Percentiles rank a stretch among this genome's conserved stretches.
Evolutionary conservation across 1,284 basidiomycete species (phyloP).

Genomic region (Pseudozyma hubeiensis): DNA sequence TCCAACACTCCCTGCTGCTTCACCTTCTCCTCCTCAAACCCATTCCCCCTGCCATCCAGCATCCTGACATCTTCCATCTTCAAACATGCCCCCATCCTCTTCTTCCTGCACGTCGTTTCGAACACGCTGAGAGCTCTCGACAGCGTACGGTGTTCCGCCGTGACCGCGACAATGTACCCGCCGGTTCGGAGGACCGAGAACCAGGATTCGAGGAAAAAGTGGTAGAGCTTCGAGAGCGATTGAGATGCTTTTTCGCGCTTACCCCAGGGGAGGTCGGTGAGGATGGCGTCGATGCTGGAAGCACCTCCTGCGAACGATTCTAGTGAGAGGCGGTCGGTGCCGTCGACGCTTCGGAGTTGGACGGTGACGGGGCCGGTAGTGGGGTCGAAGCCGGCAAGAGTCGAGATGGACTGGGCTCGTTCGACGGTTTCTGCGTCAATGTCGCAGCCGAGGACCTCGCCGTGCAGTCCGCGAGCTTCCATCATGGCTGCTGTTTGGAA

Average conservation of each 20-base stretch:
- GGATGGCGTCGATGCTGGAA: conserved; percentile 44
- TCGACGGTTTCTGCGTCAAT: conserved; percentile 31
- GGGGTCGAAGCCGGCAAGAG: conserved; percentile 25
- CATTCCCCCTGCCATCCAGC: conserved; percentile 3
- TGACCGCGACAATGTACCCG: conserved; percentile 40
- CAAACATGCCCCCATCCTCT: conserved; percentile 21
- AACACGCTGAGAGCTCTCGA: conserved; percentile 34
- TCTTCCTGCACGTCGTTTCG: conserved; percentile 41
- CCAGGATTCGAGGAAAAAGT: conserved; percentile 40
- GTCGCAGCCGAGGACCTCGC: conserved; percentile 42
- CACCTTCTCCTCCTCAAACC: conserved; percentile 34
- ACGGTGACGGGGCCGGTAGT: conserved; percentile 11
- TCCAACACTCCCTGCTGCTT: conserved; percentile 34
- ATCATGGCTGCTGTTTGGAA: conserved; percentile 49
- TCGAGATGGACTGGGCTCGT: conserved; percentile 26
- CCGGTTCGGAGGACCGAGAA: conserved; percentile 39
- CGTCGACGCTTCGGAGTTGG: conserved; percentile 22
- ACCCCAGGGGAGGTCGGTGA: conserved; percentile 54
- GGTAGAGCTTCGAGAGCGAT: conserved; percentile 42
- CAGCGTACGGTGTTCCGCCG: conserved; percentile 46
- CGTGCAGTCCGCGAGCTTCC: conserved; percentile 32
- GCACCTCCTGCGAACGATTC: conserved; percentile 37
- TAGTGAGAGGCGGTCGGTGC: conserved; percentile 17
- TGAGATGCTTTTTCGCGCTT: conserved; percentile 41
- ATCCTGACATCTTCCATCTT: conserved; percentile 35